Base-by-base conservation (phyloP, 768 basidiomycete genomes). In the Suillus ampliporus region DNA sequence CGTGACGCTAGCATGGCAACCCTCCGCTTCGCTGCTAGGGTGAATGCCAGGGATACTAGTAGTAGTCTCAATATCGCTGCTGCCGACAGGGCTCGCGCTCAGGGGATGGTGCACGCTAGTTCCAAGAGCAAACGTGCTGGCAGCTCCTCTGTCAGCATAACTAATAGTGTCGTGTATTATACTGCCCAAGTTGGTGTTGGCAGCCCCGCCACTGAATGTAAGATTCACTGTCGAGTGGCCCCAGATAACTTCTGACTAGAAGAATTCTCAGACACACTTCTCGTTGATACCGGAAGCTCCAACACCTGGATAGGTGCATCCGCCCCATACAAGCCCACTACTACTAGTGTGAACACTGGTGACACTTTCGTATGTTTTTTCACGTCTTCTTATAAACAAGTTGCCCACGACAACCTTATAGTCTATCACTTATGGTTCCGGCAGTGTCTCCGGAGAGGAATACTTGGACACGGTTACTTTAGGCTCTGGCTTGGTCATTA, bases 201-300 rank as follows among this genome's bases (percentile, higher is more conserved):
- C n/a, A 47, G 4, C 7, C 74, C 75, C 8, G 35, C 69, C 2
- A 72, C 68, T 17, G 44, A 68, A 41, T 74, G 76, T 78, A 40
- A 43, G 74, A 52, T 26, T n/a, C 23, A 28, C 11, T 7, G 21
- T 38, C n/a, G 13, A 3, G 2, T 26, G 26, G 19, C 8, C 44
- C 13, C 2, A 13, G 11, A 23, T 26, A 14, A 7, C 21, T 38
- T 35, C n/a, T 57, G 44, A 60, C 14, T 54, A 21, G 4, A 28
- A 28, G 44, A 37, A 23, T n/a, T 4, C 17, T 14, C 40, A 77
- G 78, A 67, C 48, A 63, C 66, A 5, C 66, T 76, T 17, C 37
- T 76, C 13, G 56, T 77, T 13, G 75, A 77, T 47, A 76, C 76
- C 1, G 75, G 75, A 43, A 77, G 75, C 57, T 64, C 73, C 3